Evolutionary conservation across 257 asterid species (phyloP).

Genomic region (Fraxinus americana): DNA sequence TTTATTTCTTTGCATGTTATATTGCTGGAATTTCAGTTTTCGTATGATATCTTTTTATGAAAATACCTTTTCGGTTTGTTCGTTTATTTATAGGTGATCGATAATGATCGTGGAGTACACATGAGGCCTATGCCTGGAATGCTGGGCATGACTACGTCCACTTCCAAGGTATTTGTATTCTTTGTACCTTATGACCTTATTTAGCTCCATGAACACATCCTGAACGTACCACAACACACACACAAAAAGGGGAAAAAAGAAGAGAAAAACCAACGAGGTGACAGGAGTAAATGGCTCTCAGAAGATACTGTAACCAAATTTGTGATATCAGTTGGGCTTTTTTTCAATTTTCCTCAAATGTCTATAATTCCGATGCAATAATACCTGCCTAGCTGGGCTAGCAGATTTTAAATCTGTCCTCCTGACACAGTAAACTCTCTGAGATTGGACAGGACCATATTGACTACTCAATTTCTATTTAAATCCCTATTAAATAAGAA

Average conservation of each 20-base stretch:
- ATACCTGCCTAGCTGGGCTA: not conserved
- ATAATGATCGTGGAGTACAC: slow-evolving; percentile 85
- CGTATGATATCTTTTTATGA: slow-evolving; percentile 20
- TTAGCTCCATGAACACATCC: not conserved
- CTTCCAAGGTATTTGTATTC: slow-evolving; percentile 57
- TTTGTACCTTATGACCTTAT: no score
- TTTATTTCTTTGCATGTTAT: slow-evolving; percentile 6
- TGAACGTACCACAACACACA: not conserved
- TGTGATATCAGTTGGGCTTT: not conserved
- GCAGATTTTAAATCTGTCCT: not conserved
- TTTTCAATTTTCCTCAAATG: not conserved
- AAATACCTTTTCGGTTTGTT: not conserved
- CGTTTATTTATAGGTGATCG: slow-evolving; percentile 63
- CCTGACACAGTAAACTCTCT: not conserved
- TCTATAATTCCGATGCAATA: not conserved
- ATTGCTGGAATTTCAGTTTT: not conserved
- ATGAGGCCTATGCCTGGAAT: slow-evolving; percentile 97
- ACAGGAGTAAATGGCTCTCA: not conserved
- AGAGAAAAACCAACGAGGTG: not conserved
- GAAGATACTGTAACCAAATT: not conserved
- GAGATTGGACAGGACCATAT: not conserved
- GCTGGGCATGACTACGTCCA: slow-evolving; percentile 71
- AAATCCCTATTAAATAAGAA: not conserved
- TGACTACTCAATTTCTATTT: not conserved
- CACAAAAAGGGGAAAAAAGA: no score